Base-by-base conservation (phyloP, 2,329 filamentous ascomycete genomes). In the Nannizzia gypsea region DNA sequence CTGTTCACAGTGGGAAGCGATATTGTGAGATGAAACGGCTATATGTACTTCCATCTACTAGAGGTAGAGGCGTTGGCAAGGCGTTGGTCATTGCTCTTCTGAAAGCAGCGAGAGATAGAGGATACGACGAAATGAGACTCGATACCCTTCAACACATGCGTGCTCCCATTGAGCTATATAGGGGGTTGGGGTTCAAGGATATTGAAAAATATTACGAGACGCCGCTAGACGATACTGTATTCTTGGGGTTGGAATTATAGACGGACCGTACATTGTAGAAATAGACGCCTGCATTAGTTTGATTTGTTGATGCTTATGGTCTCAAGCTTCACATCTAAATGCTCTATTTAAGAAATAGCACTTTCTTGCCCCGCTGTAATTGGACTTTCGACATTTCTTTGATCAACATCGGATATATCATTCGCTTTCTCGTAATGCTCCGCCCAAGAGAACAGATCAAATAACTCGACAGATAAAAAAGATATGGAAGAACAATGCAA, bases 1-100 rank as follows among this genome's bases (percentile, higher is more conserved):
- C 38, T 55, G n/a, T 4, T n/a, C 31, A 13, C 3, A 11, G 15
- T 17, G 50, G 26, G 31, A 44, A 59, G 59, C 54, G 34, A 13
- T 68, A 67, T 20, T 79, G 77, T 64, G 82, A 85, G 67, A 79
- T 84, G 72, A 85, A 85, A 67, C 74, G 82, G 1, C 71, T 85
- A 0, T 85, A 81, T 64, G 74, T 82, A 6, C 62, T 70, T 1
- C 78, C 78, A 0, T 66, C 71, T 44, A 75, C 76, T 1, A 75
- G 81, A 24, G 78, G 81, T 1, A 64, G 73, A 11, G 80, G 81
- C 0, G 66, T 81, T 1, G 81, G 81, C 1, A 74, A 72, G 57
- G 70, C 71, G 2, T 69, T 85, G 17, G 74, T 81, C 3, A 68
- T 74, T 52, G 69, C 67, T 0, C 73, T 78, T 2, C 65, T 84